These are phyloP conservation scores for Penicillium sp. DNA, from an alignment of 2,329 filamentous ascomycete species.

Conservation along the genomic window DNA sequence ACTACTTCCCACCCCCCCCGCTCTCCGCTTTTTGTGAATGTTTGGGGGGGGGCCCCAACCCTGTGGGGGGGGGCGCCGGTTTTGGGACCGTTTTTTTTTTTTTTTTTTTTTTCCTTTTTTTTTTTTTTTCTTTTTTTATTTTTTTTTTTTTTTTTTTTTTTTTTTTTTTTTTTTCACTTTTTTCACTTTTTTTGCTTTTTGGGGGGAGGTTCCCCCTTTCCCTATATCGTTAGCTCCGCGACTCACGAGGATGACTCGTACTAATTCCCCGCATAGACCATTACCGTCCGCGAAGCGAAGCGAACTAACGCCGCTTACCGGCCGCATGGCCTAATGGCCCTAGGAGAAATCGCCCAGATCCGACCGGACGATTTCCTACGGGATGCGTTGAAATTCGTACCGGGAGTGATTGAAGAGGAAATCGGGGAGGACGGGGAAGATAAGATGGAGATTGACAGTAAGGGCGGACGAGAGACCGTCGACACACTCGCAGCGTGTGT, in stretches of 20 bases:
- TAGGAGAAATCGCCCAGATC: conserved; percentile 73
- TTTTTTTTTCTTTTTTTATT: conserved; percentile 3
- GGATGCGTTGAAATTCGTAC: conserved; percentile 68
- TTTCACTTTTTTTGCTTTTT: neutral
- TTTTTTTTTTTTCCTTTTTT: conserved; percentile 7
- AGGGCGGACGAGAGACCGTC: conserved; percentile 37
- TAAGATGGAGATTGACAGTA: conserved; percentile 70
- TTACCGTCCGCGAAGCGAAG: conserved; percentile 84
- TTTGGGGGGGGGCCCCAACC: no score
- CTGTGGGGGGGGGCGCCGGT: no score
- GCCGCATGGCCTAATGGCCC: conserved; percentile 70
- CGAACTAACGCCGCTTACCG: conserved; percentile 86
- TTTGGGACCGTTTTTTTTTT: conserved; percentile 5
- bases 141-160: neutral
- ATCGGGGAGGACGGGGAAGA: conserved; percentile 56
- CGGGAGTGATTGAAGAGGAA: conserved; percentile 64
- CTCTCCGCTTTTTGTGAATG: no score
- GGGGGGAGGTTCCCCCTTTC: no score
- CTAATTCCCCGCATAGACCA: conserved; percentile 51
- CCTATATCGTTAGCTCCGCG: neutral
- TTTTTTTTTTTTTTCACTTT: neutral
- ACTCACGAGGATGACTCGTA: neutral
- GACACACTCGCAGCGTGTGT: conserved; percentile 45
- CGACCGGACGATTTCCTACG: conserved; percentile 71
- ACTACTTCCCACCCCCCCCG: no score